phyloP scores from a whole-genome alignment of 208 protist species.

The Leishmania amazonensis region DNA sequence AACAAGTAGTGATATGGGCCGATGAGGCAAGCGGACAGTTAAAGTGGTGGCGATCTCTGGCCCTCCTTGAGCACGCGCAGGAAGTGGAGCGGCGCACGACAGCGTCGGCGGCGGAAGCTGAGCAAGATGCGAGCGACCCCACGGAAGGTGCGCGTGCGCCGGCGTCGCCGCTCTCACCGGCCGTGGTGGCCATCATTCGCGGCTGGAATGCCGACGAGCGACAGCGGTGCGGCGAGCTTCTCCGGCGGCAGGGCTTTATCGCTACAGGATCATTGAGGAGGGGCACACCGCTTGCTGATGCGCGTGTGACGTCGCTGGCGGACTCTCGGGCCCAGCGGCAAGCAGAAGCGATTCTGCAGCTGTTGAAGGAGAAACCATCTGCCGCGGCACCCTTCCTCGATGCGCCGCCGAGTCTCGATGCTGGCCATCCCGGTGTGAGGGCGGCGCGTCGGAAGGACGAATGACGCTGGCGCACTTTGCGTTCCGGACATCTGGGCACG shows the following conservation, averaged over 20 bases:
- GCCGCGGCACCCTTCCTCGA: background rate
- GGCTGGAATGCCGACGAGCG: conserved; percentile 30
- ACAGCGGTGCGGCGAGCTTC: conserved; percentile 21
- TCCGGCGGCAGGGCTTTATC: conserved; percentile 27
- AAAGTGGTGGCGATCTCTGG: conserved; percentile 27
- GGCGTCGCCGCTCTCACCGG: conserved; percentile 3
- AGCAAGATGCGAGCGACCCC: background rate
- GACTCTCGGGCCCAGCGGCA: conserved; percentile 8
- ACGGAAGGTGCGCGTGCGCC: background rate
- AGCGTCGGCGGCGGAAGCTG: background rate
- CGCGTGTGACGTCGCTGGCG: conserved; percentile 1
- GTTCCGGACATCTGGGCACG: background rate
- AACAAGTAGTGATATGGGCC: conserved; percentile 72
- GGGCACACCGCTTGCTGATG: background rate
- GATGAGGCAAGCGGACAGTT: conserved; percentile 26
- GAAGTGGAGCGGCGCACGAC: background rate
- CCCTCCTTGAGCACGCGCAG: conserved; percentile 8
- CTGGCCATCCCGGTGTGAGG: background rate
- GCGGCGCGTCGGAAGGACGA: background rate
- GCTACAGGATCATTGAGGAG: background rate
- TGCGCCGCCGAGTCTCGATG: background rate
- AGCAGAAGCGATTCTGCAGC: conserved; percentile 17
- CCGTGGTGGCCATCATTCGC: conserved; percentile 8
- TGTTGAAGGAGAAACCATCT: conserved; percentile 4
- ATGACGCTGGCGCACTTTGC: background rate